These are phyloP conservation scores for Solanum commersonii DNA, from an alignment of 257 asterid species.

Conservation along the genomic window DNA sequence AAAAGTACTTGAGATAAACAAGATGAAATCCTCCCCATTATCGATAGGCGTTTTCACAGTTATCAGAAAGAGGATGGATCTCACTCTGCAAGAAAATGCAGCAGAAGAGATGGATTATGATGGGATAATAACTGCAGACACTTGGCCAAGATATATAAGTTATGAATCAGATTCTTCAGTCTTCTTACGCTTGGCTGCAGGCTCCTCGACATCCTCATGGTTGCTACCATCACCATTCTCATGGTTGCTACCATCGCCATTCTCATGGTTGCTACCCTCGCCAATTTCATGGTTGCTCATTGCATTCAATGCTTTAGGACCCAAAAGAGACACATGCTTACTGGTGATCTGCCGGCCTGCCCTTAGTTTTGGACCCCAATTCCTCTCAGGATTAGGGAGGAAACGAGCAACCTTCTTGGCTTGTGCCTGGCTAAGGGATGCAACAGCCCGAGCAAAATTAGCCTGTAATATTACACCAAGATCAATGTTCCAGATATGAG, in stretches of 20 bases:
- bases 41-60: neutral
- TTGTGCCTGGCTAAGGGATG: conserved; percentile 92
- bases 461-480: conserved; percentile 37
- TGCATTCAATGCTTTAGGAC: conserved; percentile 55
- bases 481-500: neutral
- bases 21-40: neutral
- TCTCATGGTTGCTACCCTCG: conserved; percentile 3
- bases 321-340: conserved; percentile 81
- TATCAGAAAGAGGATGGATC: conserved; percentile 7
- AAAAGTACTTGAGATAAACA: neutral
- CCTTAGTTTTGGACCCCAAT: conserved; percentile 99
- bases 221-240: neutral
- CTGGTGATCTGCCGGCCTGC: conserved; percentile 85
- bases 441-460: conserved; percentile 81
- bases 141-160: neutral
- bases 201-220: conserved; percentile 39
- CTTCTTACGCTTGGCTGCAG: conserved; percentile 83
- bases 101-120: conserved; percentile 23
- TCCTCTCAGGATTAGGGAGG: conserved; percentile 89
- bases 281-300: conserved; percentile 9
- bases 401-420: conserved; percentile 91
- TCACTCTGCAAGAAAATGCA: conserved; percentile 51
- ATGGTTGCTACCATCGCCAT: neutral
- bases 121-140: neutral
- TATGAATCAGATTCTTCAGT: conserved; percentile 49